Evolutionary conservation across 176 grass and related monocot genomes (phyloP), one percentile per base, ranked within the genome.

Genomic region (bread wheat (Triticum aestivum)): DNA sequence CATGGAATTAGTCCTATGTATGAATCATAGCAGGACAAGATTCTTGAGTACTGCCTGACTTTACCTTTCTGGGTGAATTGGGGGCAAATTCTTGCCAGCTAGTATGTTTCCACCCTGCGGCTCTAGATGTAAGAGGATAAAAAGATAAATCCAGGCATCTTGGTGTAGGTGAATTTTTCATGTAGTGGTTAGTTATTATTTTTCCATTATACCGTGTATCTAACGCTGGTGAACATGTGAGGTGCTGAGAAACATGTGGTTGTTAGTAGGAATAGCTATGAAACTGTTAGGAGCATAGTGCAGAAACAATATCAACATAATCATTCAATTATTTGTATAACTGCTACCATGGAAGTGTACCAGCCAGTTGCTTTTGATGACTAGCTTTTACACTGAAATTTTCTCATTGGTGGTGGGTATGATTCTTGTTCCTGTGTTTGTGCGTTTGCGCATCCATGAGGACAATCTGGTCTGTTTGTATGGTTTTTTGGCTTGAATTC

Each of bases 381-480:
- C 18, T 27, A 76, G 33, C 32, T 58, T 39, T 23, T 67, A 34
- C 8, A 9, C 7, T 61, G 33, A 87, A 75, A 2, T 64, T 38
- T 66, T 51, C 70, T 26, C 65, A 35, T 41, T 42, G 3, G 39
- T 42, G 3, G 39, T 86, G 3, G 54, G 58, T 58, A 33, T 79
- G 52, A 63, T 86, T 80, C 37, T 33, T 71, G 58, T 6, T 39
- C 37, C 5, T 24, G 39, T 54, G 33, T 59, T 81, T 65, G 1
- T 69, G 74, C 33, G 42, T 68, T 87, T 76, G 69, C 54, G 0
- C 7, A 26, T 78, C 62, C n/a, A 69, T 52, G 3, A 12, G 35
- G 6, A 56, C 66, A 80, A 5, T 41, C 30, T 89, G 54, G 3
- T 86, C 18, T 21, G 12, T 82, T 82, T 82, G 70, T 12, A 56